phyloP scores from a whole-genome alignment of 495 filamentous ascomycete species.

The Chlorociboria aeruginascens region DNA sequence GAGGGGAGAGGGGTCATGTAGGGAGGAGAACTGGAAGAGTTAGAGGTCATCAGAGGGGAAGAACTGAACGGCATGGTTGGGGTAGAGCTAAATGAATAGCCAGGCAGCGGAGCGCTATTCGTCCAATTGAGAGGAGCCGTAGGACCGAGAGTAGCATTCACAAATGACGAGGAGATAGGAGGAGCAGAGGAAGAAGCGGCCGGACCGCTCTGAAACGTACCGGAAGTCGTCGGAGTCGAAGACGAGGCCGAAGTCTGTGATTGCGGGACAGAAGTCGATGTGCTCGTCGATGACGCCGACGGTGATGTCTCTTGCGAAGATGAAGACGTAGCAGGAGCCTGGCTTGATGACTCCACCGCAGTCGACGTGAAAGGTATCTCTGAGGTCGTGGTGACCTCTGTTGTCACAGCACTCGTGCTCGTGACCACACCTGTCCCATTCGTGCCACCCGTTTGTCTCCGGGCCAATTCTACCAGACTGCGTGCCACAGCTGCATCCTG shows the following conservation, averaged over 20 bases:
- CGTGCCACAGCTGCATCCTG: slow-evolving; percentile 31
- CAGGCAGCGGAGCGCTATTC: background rate
- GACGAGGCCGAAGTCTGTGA: background rate
- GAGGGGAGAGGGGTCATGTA: background rate
- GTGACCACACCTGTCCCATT: background rate
- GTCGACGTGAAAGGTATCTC: background rate
- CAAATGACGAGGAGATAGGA: background rate
- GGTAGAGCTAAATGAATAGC: background rate
- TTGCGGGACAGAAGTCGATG: background rate
- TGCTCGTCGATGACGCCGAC: background rate
- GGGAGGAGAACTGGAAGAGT: background rate
- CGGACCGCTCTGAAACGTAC: slow-evolving; percentile 5
- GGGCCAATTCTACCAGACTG: slow-evolving; percentile 21
- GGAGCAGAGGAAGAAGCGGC: slow-evolving; percentile 7
- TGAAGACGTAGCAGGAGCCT: background rate
- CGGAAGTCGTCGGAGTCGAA: background rate
- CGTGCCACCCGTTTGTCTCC: slow-evolving; percentile 9
- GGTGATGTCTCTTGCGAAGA: background rate
- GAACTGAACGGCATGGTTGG: background rate
- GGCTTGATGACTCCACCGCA: background rate
- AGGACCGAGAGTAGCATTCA: background rate
- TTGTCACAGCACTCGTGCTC: background rate
- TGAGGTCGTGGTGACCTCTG: background rate
- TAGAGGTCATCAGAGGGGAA: slow-evolving; percentile 1
- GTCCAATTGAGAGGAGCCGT: background rate